A percentile compares a stretch with the other conserved stretches of the same genome.
Evolutionary conservation across 345 rosid species (phyloP).

Genomic region (Rhizophora apiculata): DNA sequence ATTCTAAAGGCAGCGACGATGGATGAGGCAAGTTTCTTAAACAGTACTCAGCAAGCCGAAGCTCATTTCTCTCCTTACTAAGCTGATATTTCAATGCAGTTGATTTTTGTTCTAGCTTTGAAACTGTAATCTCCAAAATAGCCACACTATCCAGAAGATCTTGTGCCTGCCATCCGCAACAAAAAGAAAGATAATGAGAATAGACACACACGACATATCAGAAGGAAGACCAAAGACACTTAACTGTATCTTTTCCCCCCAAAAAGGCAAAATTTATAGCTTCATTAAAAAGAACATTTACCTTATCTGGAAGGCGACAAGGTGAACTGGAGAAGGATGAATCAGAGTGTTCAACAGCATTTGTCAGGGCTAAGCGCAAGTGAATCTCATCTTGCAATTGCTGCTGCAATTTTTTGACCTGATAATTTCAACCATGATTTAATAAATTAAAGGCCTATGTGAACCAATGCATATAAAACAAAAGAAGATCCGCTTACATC

Average conservation of each 20-base stretch:
- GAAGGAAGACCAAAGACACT: slow-evolving; percentile 3
- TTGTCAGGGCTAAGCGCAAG: slow-evolving; percentile 60
- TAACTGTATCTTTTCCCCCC: no score
- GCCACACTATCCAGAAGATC: slow-evolving; percentile 75
- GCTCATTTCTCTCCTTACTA: slow-evolving; percentile 80
- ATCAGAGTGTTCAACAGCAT: slow-evolving; percentile 61
- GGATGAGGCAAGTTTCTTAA: slow-evolving; percentile 42
- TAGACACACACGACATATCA: not conserved
- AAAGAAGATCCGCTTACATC: slow-evolving; percentile 51
- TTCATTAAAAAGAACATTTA: no score
- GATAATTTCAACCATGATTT: not conserved
- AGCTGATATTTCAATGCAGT: slow-evolving; percentile 61
- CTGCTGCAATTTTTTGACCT: slow-evolving; percentile 67
- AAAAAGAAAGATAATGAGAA: slow-evolving; percentile 13
- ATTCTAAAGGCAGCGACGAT: slow-evolving; percentile 27
- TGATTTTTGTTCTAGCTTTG: slow-evolving; percentile 77
- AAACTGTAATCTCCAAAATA: slow-evolving; percentile 57
- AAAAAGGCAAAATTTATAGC: no score
- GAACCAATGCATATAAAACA: no score
- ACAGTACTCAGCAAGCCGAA: slow-evolving; percentile 59
- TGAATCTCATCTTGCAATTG: slow-evolving; percentile 75
- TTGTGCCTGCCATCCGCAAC: slow-evolving; percentile 47
- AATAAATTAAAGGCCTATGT: no score
- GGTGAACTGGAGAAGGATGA: slow-evolving; percentile 53
- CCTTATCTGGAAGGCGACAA: slow-evolving; percentile 16